Evolutionary conservation across 2,329 filamentous ascomycete genomes (phyloP).

Genomic region (Talaromyces sp.): DNA sequence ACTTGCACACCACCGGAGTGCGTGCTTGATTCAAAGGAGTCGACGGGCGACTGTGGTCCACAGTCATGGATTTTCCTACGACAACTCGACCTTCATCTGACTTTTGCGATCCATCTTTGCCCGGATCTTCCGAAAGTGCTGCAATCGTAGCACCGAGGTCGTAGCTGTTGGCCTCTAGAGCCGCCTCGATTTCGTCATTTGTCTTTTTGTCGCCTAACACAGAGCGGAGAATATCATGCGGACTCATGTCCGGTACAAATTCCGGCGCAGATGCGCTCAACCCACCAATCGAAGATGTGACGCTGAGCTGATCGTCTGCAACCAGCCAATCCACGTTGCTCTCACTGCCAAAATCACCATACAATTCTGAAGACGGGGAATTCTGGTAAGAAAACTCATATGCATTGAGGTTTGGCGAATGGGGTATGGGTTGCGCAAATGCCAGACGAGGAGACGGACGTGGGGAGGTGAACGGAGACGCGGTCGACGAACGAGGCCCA

Average conservation of each 20-base stretch:
- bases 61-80: conserved; percentile 85
- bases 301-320: conserved; percentile 77
- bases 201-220: conserved; percentile 85
- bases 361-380: conserved; percentile 76
- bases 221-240: conserved; percentile 94
- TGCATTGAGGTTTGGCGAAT: conserved; percentile 89
- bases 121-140: conserved; percentile 75
- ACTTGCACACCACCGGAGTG: conserved; percentile 91
- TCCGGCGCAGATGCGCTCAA: conserved; percentile 75
- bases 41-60: conserved; percentile 66
- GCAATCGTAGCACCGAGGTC: conserved; percentile 90
- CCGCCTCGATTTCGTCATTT: conserved; percentile 92
- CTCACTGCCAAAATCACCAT: conserved; percentile 86
- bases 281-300: conserved; percentile 72
- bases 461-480: conserved; percentile 90
- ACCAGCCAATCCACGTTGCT: conserved; percentile 92
- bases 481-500: conserved; percentile 70
- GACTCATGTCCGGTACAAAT: conserved; percentile 86
- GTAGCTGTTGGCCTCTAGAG: conserved; percentile 83
- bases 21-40: conserved; percentile 71
- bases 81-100: conserved; percentile 64
- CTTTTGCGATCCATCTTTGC: conserved; percentile 49
- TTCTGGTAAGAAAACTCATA: conserved; percentile 85
- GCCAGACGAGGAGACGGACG: conserved; percentile 88
- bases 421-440: conserved; percentile 87